Base-by-base conservation (phyloP, 306 rosid genomes). In the Sphenostylis stenocarpa region DNA sequence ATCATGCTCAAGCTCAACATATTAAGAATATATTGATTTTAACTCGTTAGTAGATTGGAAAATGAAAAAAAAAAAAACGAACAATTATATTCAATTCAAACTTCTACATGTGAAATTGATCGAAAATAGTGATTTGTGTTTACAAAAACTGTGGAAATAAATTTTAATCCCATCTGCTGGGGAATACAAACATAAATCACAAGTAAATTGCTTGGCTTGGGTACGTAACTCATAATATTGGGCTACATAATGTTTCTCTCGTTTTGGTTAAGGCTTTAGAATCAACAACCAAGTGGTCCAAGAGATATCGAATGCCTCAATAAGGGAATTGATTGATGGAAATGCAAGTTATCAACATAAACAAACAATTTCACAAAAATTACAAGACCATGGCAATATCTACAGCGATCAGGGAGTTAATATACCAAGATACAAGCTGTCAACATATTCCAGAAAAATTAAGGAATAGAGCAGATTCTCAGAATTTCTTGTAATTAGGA, bases 1-100 rank as follows among this genome's bases (percentile, higher is more conserved):
- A 21, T 23, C 75, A 80, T 28, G 64, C 80, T 24, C 13, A 19
- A 26, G 70, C 80, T 34, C 14, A 15, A 36, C 21, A 65, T 36
- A 63, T 17, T 36, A 36, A 33, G 15, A 62, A 38, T 41, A 26
- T 17, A 29, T n/a, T 71, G 11, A 63, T 12, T 48, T 44, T 44
- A 26, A 70, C 44, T 39, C n/a, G n/a, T n/a, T n/a, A n/a, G n/a
- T n/a, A n/a, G n/a, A n/a, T n/a, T n/a, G n/a, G n/a, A n/a, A n/a
- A n/a, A n/a, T n/a, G n/a, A n/a, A n/a, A n/a, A n/a, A n/a, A 79
- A 34, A 5, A 23, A 4, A 45, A 33, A 2, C 9, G 43, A 61
- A 31, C 13, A 16, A 33, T 3, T n/a, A 16, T 31, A 16, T 61
- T 60, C 23, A 60, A 60, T 31, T 60, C 67, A 16, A 60, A 16